Evolutionary conservation across 2,329 filamentous ascomycete species (phyloP), one percentile per base, ranked within the genome.

Genomic region (Waltergamsia citrina): DNA sequence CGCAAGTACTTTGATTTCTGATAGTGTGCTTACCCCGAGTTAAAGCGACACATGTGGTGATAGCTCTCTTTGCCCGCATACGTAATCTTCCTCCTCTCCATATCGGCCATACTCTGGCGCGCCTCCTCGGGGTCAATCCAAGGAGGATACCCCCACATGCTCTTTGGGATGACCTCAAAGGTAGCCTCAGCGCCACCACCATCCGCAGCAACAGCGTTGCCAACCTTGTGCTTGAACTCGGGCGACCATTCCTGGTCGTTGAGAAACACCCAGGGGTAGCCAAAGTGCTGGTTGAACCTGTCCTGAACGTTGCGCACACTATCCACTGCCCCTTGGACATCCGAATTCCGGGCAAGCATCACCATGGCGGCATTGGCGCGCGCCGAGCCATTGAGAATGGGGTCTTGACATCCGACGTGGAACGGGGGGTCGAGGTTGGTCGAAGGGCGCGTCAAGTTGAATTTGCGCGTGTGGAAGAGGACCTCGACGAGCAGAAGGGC

Each of bases 231-330:
- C 28, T 62, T 48, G 38, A 67, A 67, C 31, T 47, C 50, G 10
- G 51, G 38, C 31, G 57, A 51, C 54, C 58, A 67, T 7, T 52
- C 48, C 40, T 65, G 50, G 47, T 67, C 56, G 45, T 67, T 67
- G 35, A 67, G 51, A 40, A 67, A 67, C 21, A 67, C 44, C 38
- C 62, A 54, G 4, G 63, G 63, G 41, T 67, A 67, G 37, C 62
- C 52, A 47, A 60, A 67, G 56, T 60, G 63, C 35, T 52, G 51
- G 50, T 67, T 67, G 49, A 65, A 67, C 36, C 61, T 57, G 16
- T 44, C 42, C 45, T 67, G 61, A 32, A 67, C 52, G 20, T 53
- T 60, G 12, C 45, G 41, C n/a, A 67, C 46, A 3, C 60, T 59
- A 34, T 51, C 50, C 34, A 57, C 54, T 2, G 60, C 62, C 39